Conservation (phyloP, 2,329 filamentous ascomycete species). For the Aspergillus sp. region DNA sequence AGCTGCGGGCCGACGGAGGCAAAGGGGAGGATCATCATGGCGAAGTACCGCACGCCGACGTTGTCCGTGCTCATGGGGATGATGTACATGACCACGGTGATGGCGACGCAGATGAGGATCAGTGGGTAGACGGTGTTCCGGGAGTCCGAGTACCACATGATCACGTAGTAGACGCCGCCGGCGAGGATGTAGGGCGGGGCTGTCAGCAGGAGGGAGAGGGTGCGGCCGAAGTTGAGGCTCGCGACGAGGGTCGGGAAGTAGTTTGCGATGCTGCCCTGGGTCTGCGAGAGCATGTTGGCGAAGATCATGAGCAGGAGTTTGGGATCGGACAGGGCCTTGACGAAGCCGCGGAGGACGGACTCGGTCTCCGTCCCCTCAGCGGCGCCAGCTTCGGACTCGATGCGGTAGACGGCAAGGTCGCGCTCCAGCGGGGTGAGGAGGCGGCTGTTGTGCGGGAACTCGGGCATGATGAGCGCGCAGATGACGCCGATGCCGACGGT, state of each 20-base stretch:
- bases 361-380: conserved; percentile 44
- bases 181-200: conserved; percentile 53
- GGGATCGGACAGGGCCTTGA: conserved; percentile 39
- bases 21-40: conserved; percentile 49
- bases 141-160: conserved; percentile 45
- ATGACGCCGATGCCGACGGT: conserved; percentile 36
- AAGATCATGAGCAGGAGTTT: conserved; percentile 46
- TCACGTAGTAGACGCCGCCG: conserved; percentile 39
- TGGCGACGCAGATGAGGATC: conserved; percentile 41
- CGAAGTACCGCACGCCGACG: conserved; percentile 47
- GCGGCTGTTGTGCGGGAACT: conserved; percentile 47
- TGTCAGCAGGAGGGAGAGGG: conserved; percentile 52
- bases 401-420: conserved; percentile 30
- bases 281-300: conserved; percentile 47
- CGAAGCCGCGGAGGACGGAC: conserved; percentile 29
- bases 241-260: conserved; percentile 33
- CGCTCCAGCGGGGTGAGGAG: conserved; percentile 31
- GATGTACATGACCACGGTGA: conserved; percentile 43
- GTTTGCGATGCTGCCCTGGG: conserved; percentile 38
- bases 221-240: conserved; percentile 32
- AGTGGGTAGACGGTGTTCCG: conserved; percentile 42
- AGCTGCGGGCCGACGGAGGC: conserved; percentile 48
- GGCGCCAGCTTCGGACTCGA: conserved; percentile 43
- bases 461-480: conserved; percentile 43
- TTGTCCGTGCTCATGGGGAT: conserved; percentile 45